Conservation (phyloP, 1,139 yeast genomes). For the Geotrichum histeridarum region DNA sequence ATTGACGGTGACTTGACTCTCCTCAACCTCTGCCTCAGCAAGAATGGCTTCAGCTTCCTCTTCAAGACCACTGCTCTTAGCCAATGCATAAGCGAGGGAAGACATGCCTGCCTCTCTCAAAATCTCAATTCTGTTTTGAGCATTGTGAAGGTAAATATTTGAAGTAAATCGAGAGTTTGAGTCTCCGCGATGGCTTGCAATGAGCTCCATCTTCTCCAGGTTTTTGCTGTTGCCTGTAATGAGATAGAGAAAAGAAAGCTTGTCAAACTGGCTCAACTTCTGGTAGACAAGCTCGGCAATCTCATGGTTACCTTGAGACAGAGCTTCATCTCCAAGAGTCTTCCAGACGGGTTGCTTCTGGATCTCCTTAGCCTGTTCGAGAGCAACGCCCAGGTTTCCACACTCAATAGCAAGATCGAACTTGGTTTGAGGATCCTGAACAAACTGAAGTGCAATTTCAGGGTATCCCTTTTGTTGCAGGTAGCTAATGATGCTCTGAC, state of each 20-base stretch:
- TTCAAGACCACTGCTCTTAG: slow-evolving; percentile 76
- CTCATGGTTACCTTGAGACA: slow-evolving; percentile 81
- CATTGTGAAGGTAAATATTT: slow-evolving; percentile 69
- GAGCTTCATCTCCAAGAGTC: slow-evolving; percentile 77
- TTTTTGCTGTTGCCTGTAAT: slow-evolving; percentile 74
- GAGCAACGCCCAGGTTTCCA: slow-evolving; percentile 79
- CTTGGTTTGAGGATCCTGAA: slow-evolving; percentile 91
- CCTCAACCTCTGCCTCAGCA: slow-evolving; percentile 56
- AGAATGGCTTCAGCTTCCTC: slow-evolving; percentile 69
- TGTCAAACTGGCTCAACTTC: slow-evolving; percentile 79
- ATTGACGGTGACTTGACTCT: slow-evolving; percentile 55
- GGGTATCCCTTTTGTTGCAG: slow-evolving; percentile 95
- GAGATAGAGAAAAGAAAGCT: slow-evolving; percentile 81
- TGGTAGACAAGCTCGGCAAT: slow-evolving; percentile 86
- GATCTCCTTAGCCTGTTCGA: slow-evolving; percentile 77
- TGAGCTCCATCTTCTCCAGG: slow-evolving; percentile 75
- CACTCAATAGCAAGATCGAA: slow-evolving; percentile 94
- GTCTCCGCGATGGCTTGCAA: slow-evolving; percentile 88
- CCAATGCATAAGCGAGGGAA: slow-evolving; percentile 90
- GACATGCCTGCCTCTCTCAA: slow-evolving; percentile 73
- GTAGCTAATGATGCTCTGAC: slow-evolving; percentile 93
- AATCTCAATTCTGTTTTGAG: slow-evolving; percentile 68
- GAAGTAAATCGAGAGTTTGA: slow-evolving; percentile 75
- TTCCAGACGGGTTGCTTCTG: slow-evolving; percentile 72
- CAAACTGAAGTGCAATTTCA: slow-evolving; percentile 82